A percentile compares a stretch with the other conserved stretches of the same genome.
Conservation (phyloP, 805 yeast genomes). For the Blastobotrys parvus region DNA sequence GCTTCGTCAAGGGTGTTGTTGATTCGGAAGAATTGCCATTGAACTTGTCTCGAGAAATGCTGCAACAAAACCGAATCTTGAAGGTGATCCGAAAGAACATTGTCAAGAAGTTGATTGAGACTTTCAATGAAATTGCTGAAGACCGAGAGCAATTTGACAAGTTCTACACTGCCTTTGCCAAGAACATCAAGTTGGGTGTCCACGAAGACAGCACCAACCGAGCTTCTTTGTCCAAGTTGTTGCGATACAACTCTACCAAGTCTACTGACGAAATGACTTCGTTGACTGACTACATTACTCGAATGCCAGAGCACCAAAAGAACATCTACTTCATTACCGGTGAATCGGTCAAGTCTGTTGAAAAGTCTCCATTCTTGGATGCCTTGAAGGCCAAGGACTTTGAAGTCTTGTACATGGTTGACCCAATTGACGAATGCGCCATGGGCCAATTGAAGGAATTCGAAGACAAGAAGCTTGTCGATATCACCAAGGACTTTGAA, state of each 20-base stretch:
- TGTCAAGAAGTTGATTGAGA: slow-evolving; percentile 95
- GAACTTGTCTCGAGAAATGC: slow-evolving; percentile 99
- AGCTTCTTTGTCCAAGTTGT: slow-evolving; percentile 85
- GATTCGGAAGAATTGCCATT: slow-evolving; percentile 99
- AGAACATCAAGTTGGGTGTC: slow-evolving; percentile 97
- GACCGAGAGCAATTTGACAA: slow-evolving; percentile 97
- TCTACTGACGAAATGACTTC: slow-evolving; percentile 91
- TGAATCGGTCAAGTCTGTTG: slow-evolving; percentile 95
- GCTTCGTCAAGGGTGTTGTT: slow-evolving; percentile 97
- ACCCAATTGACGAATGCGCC: slow-evolving; percentile 99
- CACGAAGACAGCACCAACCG: slow-evolving; percentile 99
- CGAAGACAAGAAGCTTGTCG: slow-evolving; percentile 98
- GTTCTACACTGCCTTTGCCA: slow-evolving; percentile 95
- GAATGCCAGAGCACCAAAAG: slow-evolving; percentile 99
- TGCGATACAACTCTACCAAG: slow-evolving; percentile 96
- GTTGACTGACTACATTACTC: slow-evolving; percentile 91
- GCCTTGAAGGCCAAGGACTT: slow-evolving; percentile 97
- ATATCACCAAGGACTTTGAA: slow-evolving; percentile 98
- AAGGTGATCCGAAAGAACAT: slow-evolving; percentile 99
- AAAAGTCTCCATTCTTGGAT: slow-evolving; percentile 98
- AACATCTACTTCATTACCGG: slow-evolving; percentile 99
- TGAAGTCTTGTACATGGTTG: slow-evolving; percentile 95
- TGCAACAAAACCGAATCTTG: slow-evolving; percentile 99
- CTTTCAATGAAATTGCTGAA: slow-evolving; percentile 99
- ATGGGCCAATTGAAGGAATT: slow-evolving; percentile 99